phyloP scores from a whole-genome alignment of 1,284 basidiomycete species.

The Ceratobasidium sp. region DNA sequence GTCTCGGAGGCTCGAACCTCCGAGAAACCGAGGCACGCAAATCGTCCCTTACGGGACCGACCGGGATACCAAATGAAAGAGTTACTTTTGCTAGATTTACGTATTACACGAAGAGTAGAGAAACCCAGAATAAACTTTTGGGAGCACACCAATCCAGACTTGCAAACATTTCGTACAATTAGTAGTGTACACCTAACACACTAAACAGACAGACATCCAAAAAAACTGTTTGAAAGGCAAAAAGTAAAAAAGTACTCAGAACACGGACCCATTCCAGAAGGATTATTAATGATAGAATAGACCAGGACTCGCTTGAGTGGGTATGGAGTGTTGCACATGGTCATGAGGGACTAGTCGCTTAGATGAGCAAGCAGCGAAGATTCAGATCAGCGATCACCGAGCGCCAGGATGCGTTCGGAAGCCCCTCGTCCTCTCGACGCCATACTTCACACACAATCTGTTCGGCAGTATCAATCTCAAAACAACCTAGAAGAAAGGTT shows the following conservation, averaged over 20 bases:
- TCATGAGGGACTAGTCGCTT: conserved; percentile 45
- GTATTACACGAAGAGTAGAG: conserved; percentile 12
- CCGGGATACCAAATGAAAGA: conserved; percentile 13
- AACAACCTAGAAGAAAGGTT: conserved; percentile 56
- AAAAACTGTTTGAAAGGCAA: conserved; percentile 25
- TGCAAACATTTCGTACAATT: conserved; percentile 8
- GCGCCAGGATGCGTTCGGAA: conserved; percentile 59
- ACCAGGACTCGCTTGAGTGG: conserved; percentile 24
- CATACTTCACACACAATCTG: conserved; percentile 63
- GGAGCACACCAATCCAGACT: background rate
- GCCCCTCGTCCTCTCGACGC: conserved; percentile 59
- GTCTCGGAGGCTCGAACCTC: conserved; percentile 25
- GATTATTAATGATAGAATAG: conserved; percentile 46
- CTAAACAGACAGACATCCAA: conserved; percentile 13
- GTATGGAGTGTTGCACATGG: conserved; percentile 23
- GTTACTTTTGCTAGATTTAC: background rate
- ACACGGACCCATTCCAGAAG: conserved; percentile 29
- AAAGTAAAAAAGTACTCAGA: background rate
- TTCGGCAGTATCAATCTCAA: conserved; percentile 66
- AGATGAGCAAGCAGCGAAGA: conserved; percentile 57
- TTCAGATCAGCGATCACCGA: conserved; percentile 61
- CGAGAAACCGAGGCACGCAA: conserved; percentile 11
- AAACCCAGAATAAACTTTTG: background rate
- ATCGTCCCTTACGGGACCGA: conserved; percentile 5
- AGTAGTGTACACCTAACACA: no score